These are phyloP conservation scores for Psilocybe sp. DNA, from an alignment of 768 basidiomycete genomes.

Conservation along the genomic window DNA sequence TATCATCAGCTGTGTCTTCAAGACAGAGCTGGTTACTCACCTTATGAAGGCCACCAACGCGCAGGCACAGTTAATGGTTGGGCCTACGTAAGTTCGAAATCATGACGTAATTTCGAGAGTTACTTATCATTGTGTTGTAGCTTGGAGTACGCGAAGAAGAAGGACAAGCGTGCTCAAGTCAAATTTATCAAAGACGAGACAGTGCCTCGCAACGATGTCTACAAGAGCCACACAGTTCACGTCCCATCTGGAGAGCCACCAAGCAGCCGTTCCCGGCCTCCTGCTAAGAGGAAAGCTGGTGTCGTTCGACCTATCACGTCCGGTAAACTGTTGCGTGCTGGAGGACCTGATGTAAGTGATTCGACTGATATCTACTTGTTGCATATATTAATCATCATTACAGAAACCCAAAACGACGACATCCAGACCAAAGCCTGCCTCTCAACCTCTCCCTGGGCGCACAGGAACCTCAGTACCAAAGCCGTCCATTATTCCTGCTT, in stretches of 20 bases:
- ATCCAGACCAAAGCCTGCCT: conserved; percentile 55
- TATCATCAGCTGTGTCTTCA: conserved; percentile 86
- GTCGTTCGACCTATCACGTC: conserved; percentile 80
- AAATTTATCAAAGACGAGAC: conserved; percentile 89
- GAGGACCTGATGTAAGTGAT: conserved; percentile 58
- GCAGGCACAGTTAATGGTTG: conserved; percentile 68
- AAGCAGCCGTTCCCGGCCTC: conserved; percentile 76
- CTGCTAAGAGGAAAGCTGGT: conserved; percentile 87
- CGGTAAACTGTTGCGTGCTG: conserved; percentile 75
- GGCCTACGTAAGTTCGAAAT: conserved; percentile 61
- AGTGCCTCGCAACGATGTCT: conserved; percentile 71
- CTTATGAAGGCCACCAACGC: conserved; percentile 80
- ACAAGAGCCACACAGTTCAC: conserved; percentile 91
- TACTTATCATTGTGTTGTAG: conserved; percentile 34
- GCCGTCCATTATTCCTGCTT: conserved; percentile 6
- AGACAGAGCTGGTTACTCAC: conserved; percentile 88
- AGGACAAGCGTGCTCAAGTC: conserved; percentile 88
- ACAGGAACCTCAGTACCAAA: conserved; percentile 38
- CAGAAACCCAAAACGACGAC: conserved; percentile 28
- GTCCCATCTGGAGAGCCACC: conserved; percentile 88
- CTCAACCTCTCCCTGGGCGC: conserved; percentile 63
- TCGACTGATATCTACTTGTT: neutral
- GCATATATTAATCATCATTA: neutral
- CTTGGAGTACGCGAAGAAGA: conserved; percentile 92
- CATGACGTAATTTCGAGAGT: neutral